Base-by-base conservation (phyloP, 352 stramenopile species). In the Phytophthora vignae region DNA sequence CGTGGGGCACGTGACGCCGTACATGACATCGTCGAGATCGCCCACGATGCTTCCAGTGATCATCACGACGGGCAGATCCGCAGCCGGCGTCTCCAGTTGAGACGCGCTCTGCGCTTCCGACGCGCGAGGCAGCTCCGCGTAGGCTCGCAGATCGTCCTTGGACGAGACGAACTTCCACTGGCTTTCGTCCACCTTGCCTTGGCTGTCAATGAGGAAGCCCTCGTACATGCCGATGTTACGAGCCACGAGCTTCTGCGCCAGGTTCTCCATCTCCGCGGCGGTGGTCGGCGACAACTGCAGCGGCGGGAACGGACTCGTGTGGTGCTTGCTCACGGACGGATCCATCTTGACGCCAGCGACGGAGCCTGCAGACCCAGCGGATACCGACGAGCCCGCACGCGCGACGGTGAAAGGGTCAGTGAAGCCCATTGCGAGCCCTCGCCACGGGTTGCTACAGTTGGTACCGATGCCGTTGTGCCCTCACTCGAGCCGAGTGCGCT, bases 11-110 rank as follows among this genome's bases (percentile, higher is more conserved):
- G 67, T 38, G n/a, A 83, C 46, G 11, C 73, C 78, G 54, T 82
- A 83, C 76, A 85, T 82, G 27, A 78, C 52, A 52, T 85, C 78
- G 52, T 85, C 73, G 3, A 83, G 61, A 17, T 76, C 55, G 4
- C 73, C 76, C 9, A 72, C 44, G 1, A 85, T 60, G 0, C 72
- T 79, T 8, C 78, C 78, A 1, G 70, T 73, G 11, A 82, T 62
- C 50, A 82, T 65, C 3, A 84, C 63, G 21, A 78, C 67, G 11
- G 77, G 74, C 14, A 84, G 33, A 27, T 76, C 62, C 10, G 57
- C 52, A 1, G 52, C 42, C 1, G 73, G 66, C 2, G 56, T 74
- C 12, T 77, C 60, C 3, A 40, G 29, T 17, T 76, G 53, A 17
- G 69, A 72, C 25, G 49, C 9, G 4, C 54, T 36, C 2, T 60